A percentile compares a stretch with the other conserved stretches of the same genome.
These are phyloP conservation scores for Aspergillus novoparasiticus DNA, from an alignment of 2,329 filamentous ascomycete species.

Conservation along the genomic window DNA sequence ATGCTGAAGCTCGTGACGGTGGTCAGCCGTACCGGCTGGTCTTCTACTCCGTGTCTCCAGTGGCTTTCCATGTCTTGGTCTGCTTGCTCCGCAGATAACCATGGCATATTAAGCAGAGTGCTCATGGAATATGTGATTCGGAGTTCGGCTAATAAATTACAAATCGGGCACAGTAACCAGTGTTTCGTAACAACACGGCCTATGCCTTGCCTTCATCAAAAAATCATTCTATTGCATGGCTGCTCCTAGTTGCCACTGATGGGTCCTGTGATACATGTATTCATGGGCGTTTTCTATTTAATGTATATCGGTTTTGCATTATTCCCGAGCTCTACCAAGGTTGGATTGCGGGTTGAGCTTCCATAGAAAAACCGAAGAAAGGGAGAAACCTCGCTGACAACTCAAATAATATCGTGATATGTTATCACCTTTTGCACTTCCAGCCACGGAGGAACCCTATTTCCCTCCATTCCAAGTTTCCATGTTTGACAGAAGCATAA, in stretches of 20 bases:
- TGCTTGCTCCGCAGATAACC: not conserved
- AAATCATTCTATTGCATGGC: not conserved
- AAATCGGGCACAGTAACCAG: not conserved
- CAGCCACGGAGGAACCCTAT: not conserved
- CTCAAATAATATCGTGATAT: not conserved
- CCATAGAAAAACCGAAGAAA: not conserved
- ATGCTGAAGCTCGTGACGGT: conserved; percentile 8
- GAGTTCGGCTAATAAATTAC: not conserved
- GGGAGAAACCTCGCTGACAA: not conserved
- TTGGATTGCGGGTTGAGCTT: not conserved
- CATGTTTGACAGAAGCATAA: conserved; percentile 9
- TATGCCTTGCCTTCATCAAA: not conserved
- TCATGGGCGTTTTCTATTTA: not conserved
- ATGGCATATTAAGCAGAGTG: not conserved
- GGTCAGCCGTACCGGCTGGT: conserved; percentile 3
- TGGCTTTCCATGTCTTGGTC: not conserved
- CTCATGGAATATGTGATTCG: not conserved
- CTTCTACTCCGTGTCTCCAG: not conserved
- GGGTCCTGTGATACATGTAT: not conserved
- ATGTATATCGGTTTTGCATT: not conserved
- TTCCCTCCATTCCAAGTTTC: not conserved
- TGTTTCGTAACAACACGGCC: not conserved
- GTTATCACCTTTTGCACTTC: not conserved
- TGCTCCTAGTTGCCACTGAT: not conserved
- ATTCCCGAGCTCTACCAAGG: not conserved